These are phyloP conservation scores for Xylariaceae sp. DNA, from an alignment of 2,329 filamentous ascomycete species.

Conservation along the genomic window DNA sequence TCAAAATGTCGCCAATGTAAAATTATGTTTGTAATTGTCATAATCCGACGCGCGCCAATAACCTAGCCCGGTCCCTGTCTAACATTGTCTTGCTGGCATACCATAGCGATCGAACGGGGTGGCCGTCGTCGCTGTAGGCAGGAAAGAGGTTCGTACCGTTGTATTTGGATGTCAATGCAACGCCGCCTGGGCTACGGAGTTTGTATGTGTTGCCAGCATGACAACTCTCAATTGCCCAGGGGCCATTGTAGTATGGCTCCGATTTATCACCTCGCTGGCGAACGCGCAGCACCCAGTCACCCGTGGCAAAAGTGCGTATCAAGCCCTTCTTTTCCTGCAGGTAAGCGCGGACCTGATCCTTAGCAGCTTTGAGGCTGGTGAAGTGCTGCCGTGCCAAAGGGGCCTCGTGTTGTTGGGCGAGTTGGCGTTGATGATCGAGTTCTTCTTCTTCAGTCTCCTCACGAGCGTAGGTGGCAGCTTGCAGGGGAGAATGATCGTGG, in stretches of 20 bases:
- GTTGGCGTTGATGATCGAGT: background rate
- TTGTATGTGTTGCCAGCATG: background rate
- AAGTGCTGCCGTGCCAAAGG: background rate
- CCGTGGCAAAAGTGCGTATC: background rate
- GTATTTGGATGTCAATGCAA: background rate
- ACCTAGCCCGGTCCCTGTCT: too few species aligned
- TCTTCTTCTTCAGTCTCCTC: too few species aligned
- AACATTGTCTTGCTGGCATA: too few species aligned
- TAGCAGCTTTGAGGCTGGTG: background rate
- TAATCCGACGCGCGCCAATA: too few species aligned
- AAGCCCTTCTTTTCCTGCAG: background rate
- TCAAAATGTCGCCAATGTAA: too few species aligned
- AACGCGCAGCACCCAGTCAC: background rate
- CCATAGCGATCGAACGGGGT: too few species aligned
- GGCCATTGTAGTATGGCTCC: background rate
- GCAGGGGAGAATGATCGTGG: background rate
- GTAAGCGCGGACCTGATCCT: background rate
- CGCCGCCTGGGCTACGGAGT: background rate
- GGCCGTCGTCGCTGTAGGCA: too few species aligned
- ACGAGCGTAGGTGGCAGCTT: too few species aligned
- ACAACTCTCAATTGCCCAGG: background rate
- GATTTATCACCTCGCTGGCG: background rate
- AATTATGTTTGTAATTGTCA: too few species aligned
- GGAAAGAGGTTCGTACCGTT: background rate
- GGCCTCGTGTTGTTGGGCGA: background rate